phyloP scores from a whole-genome alignment of 2,329 filamentous ascomycete genomes.

The Penicillium corylophilum region DNA sequence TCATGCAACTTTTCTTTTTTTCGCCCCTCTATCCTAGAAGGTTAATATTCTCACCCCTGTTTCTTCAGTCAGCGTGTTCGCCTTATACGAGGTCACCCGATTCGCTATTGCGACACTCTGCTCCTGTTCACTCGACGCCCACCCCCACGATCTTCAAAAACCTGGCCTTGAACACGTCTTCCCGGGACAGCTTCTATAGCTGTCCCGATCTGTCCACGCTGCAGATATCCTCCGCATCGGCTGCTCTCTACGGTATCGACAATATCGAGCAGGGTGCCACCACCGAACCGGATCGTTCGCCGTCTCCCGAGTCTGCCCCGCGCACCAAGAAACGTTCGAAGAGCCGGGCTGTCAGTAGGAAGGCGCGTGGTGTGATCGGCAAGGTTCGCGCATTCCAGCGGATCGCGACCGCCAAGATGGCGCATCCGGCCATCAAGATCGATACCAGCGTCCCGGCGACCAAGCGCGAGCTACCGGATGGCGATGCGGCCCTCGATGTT shows the following conservation, averaged over 20 bases:
- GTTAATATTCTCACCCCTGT: neutral
- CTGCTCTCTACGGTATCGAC: conserved; percentile 26
- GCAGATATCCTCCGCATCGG: conserved; percentile 26
- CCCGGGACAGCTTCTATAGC: conserved; percentile 44
- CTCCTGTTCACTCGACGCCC: conserved; percentile 18
- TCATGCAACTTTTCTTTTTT: conserved; percentile 1
- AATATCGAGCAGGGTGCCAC: conserved; percentile 26
- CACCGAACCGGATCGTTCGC: conserved; percentile 33
- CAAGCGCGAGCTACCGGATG: conserved; percentile 41
- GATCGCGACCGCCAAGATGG: conserved; percentile 43
- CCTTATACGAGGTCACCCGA: conserved; percentile 15
- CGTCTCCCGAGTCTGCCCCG: conserved; percentile 33
- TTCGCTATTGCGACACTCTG: conserved; percentile 20
- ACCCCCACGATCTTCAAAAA: conserved; percentile 32
- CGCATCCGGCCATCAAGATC: conserved; percentile 42
- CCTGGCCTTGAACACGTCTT: conserved; percentile 41
- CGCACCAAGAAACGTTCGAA: conserved; percentile 33
- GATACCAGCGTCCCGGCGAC: conserved; percentile 39
- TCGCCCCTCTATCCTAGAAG: neutral
- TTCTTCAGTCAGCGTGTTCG: conserved; percentile 1
- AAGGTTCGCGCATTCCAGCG: conserved; percentile 43
- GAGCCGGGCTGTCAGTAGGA: conserved; percentile 36
- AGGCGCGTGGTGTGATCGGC: conserved; percentile 42
- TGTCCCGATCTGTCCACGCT: conserved; percentile 44
- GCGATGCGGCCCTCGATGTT: conserved; percentile 31